Evolutionary conservation across 352 stramenopile genomes (phyloP), one percentile per base, ranked within the genome.

Genomic region (Phytophthora lateralis): DNA sequence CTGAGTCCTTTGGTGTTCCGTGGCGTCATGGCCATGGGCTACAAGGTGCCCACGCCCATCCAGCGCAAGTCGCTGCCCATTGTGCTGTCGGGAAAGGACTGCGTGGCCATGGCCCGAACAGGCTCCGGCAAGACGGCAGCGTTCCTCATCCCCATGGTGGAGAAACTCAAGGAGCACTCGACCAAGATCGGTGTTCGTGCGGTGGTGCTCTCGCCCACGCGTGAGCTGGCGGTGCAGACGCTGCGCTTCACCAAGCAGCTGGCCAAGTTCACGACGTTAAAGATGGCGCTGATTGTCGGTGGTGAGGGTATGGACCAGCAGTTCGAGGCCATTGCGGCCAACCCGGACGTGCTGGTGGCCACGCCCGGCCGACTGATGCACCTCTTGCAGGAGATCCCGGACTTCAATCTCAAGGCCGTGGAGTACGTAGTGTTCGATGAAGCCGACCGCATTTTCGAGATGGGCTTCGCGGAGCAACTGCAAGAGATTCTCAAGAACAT

Each of bases 391-490:
- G 89, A 98, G 71, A 96, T 98, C 55, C 81, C 88, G 6, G 93
- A 98, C 60, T 98, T 99, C 67, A 95, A 91, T 51, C 76, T 98
- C 35, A 93, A 95, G 55, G 63, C 71, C 20, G 85, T 98, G 29
- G 89, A 98, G 66, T 95, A 95, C 55, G 84, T 95, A 5, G 95
- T 99, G 0, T 98, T 99, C 67, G 98, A 99, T 69, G 98, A 99
- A 73, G 98, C 97, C 11, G 98, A 99, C 85, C 88, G 98, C 32
- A 89, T 99, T 14, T 99, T 99, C 73, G 98, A 99, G 72, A 99
- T 99, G 98, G 98, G 98, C 14, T 99, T 99, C 69, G 93, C 96
- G 0, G 83, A 98, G 61, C 98, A 99, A 76, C 73, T 99, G 48
- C 80, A 98, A 46, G 85, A 98, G 71, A 97, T 98, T 74, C 65